phyloP scores from a whole-genome alignment of 108 stramenopile species.

The Asterionellopsis glacialis region DNA sequence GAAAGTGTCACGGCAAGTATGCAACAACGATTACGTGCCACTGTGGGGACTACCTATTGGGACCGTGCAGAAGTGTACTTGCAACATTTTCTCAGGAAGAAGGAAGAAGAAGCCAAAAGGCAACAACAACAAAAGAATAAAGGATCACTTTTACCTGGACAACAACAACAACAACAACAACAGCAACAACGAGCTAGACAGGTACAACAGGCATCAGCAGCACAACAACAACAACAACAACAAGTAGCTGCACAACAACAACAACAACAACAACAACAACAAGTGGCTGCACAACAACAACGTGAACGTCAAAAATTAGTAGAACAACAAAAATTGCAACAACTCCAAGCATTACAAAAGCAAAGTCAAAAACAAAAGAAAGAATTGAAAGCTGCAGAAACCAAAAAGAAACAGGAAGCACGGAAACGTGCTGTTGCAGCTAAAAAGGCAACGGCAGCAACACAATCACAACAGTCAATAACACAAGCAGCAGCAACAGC shows the following conservation, averaged over 20 bases:
- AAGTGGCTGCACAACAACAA: slow-evolving; percentile 6
- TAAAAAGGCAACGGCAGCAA: slow-evolving; percentile 15
- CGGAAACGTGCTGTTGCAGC: slow-evolving; percentile 5
- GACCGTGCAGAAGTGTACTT: slow-evolving; percentile 56
- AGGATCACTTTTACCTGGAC: background rate
- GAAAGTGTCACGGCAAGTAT: slow-evolving; percentile 58
- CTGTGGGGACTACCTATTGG: slow-evolving; percentile 75
- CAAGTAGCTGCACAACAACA: slow-evolving; percentile 3
- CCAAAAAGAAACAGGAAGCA: slow-evolving; percentile 11
- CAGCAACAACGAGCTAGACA: slow-evolving; percentile 11
- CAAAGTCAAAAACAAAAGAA: slow-evolving; percentile 13
- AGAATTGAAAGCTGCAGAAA: slow-evolving; percentile 5
- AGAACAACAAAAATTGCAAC: slow-evolving; percentile 7
- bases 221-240: slow-evolving; percentile 2
- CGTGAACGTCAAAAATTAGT: slow-evolving; percentile 11
- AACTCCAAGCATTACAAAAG: slow-evolving; percentile 7
- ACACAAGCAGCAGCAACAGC: slow-evolving; percentile 6
- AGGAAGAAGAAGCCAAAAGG: background rate
- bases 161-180: slow-evolving; percentile 4
- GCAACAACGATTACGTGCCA: slow-evolving; percentile 41
- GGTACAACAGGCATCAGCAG: slow-evolving; percentile 8
- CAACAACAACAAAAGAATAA: background rate
- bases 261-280: slow-evolving; percentile 11
- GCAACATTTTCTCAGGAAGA: slow-evolving; percentile 40
- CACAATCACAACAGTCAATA: background rate